Evolutionary conservation across 2,329 filamentous ascomycete genomes (phyloP).

Genomic region (Fusarium veterinarium): DNA sequence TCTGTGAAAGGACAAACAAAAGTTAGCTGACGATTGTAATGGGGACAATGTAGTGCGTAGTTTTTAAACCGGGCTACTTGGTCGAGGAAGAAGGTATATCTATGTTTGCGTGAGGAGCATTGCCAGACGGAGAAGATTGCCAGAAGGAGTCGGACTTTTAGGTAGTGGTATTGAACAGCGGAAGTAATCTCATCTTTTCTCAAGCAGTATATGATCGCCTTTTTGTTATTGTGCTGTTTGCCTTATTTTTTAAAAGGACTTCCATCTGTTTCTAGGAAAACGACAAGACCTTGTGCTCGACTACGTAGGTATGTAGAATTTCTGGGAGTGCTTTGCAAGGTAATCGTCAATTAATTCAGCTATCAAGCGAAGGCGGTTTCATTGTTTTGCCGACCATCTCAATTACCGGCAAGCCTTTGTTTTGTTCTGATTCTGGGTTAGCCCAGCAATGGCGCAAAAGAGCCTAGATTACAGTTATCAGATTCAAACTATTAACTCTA

Average conservation of each 20-base stretch:
- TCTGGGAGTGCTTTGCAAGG: background rate
- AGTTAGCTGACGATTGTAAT: constrained; percentile 22
- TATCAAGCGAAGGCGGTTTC: background rate
- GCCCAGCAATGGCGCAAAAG: background rate
- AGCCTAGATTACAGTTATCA: background rate
- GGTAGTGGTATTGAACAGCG: constrained; percentile 12
- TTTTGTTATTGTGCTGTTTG: constrained; percentile 1
- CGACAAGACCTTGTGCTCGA: background rate
- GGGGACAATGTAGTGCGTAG: constrained; percentile 16
- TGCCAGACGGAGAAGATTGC: constrained; percentile 23
- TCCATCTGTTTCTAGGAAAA: background rate
- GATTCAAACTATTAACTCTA: background rate
- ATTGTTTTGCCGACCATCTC: background rate
- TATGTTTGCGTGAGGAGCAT: constrained; percentile 20
- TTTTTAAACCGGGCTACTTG: constrained; percentile 14
- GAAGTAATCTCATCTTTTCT: constrained; percentile 39
- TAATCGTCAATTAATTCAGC: background rate
- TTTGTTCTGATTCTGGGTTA: background rate
- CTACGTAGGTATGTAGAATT: background rate
- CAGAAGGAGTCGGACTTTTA: constrained; percentile 34
- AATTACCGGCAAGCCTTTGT: background rate
- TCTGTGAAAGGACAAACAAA: constrained; percentile 53
- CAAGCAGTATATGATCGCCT: constrained; percentile 10
- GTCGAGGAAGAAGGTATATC: constrained; percentile 14
- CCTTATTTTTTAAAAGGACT: background rate